Conservation (phyloP, 805 yeast species). For the Kuraishia floccosa region DNA sequence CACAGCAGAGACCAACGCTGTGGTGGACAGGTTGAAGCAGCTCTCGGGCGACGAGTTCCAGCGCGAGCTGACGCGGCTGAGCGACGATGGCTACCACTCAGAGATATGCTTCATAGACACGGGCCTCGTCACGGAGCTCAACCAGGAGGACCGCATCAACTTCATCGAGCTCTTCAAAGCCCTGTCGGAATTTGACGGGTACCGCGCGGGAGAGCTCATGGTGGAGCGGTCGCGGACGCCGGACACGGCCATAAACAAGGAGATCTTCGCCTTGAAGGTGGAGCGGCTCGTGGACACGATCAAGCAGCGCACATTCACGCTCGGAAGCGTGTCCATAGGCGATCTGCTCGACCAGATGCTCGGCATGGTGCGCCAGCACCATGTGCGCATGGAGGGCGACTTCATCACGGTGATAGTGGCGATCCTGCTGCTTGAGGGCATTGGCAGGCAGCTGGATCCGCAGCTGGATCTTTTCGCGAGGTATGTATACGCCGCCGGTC, state of each 20-base stretch:
- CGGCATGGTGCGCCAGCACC: constrained; percentile 86
- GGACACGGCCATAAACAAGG: constrained; percentile 76
- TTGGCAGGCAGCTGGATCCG: constrained; percentile 91
- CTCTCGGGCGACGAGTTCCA: constrained; percentile 33
- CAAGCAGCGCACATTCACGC: constrained; percentile 79
- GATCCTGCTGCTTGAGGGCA: constrained; percentile 82
- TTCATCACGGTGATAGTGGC: constrained; percentile 94
- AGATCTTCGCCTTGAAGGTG: constrained; percentile 79
- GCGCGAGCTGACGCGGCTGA: constrained; percentile 29
- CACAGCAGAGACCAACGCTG: constrained; percentile 32
- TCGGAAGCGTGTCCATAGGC: constrained; percentile 88
- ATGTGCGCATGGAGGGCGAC: constrained; percentile 96
- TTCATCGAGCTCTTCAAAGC: constrained; percentile 86
- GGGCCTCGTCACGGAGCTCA: constrained; percentile 86
- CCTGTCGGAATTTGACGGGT: constrained; percentile 86
- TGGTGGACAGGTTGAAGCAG: constrained; percentile 27
- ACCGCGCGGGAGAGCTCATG: constrained; percentile 90
- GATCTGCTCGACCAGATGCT: constrained; percentile 81
- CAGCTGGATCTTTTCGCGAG: constrained; percentile 90
- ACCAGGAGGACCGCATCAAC: constrained; percentile 65
- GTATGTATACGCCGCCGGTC: constrained; percentile 53
- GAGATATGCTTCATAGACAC: constrained; percentile 88
- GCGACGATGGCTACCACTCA: constrained; percentile 57
- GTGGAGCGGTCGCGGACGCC: constrained; percentile 92
- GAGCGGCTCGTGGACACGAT: constrained; percentile 74